Conservation (phyloP, 2,329 filamentous ascomycete genomes). For the Fusarium penzigii region DNA sequence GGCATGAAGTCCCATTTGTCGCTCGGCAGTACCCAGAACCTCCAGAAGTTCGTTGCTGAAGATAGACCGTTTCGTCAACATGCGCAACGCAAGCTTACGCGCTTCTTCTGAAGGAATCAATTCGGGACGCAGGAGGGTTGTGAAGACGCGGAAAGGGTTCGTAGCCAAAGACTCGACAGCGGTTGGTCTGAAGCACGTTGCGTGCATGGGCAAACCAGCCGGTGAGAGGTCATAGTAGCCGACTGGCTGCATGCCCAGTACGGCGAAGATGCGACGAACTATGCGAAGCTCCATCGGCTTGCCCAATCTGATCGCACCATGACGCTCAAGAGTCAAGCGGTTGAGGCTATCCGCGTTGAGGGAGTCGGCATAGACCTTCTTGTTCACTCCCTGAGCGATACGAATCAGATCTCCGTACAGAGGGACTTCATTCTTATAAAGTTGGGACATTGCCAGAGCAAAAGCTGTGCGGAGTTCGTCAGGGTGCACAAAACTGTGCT, state of each 20-base stretch:
- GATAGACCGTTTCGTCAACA: conserved; percentile 9
- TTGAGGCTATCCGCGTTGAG: conserved; percentile 6
- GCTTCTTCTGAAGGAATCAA: conserved; percentile 29
- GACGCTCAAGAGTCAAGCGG: conserved; percentile 28
- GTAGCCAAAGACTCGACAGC: conserved; percentile 33
- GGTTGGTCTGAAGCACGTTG: conserved; percentile 49
- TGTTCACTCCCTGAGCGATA: no score
- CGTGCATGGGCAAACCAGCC: conserved; percentile 49
- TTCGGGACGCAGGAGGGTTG: conserved; percentile 39
- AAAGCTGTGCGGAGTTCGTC: conserved; percentile 20
- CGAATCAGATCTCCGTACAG: conserved; percentile 32
- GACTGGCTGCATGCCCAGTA: conserved; percentile 50
- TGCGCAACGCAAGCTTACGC: neutral
- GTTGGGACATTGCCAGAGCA: conserved; percentile 29
- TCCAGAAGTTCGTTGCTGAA: conserved; percentile 12
- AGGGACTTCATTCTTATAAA: conserved; percentile 35
- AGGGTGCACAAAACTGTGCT: no score
- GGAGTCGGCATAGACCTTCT: conserved; percentile 27
- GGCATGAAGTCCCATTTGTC: neutral
- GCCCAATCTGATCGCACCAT: conserved; percentile 51
- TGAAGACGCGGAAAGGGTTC: conserved; percentile 46
- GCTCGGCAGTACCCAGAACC: conserved; percentile 39
- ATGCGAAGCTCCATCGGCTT: conserved; percentile 42
- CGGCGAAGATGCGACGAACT: conserved; percentile 44
- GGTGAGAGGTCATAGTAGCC: conserved; percentile 51